Base-by-base conservation (phyloP, 129 eudicot genomes). In the Artemisia argyi region DNA sequence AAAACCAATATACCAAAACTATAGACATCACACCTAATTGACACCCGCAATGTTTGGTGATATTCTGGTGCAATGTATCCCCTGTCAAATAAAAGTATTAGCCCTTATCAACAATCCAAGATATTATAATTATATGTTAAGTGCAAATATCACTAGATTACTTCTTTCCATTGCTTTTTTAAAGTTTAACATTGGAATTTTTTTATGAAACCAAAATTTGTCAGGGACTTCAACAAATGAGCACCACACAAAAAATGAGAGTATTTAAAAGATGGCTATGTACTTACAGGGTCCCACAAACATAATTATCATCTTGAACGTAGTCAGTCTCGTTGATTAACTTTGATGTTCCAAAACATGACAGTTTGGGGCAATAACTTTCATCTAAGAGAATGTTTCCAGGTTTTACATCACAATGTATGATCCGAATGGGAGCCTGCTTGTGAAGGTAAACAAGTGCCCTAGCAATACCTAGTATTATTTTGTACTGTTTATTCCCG, bases 371-470 rank as follows among this genome's bases (percentile, higher is more conserved):
- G 22, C 22, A 20, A 20, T 20, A 20, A 20, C 22, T 20, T 24
- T 26, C 39, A 78, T 78, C 73, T 17, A 64, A 48, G 28, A 65
- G 3, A 48, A 78, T 74, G 59, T 72, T 78, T 12, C 9, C 0
- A 55, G 62, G 28, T 0, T 12, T 32, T 1, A 74, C 52, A 64
- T 51, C 3, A 63, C 55, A 8, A 35, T 64, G 72, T 32, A 74
- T 51, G 61, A 74, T 18, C 52, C 63, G 63, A 49, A 5, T 10
- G 22, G 78, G 53, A 63, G 54, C 69, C 32, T 62, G 26, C 15
- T 74, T 26, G 39, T 74, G 78, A 74, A 74, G 78, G 78, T 74
- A 64, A 53, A 18, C 30, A 64, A 74, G 78, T 65, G 39, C 73
- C 52, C 51, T 49, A 0, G 82, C 74, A 72, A 72, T 13, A 5